These are phyloP conservation scores for Lipomyces anomalus DNA, from an alignment of 805 yeast genomes.

Conservation along the genomic window DNA sequence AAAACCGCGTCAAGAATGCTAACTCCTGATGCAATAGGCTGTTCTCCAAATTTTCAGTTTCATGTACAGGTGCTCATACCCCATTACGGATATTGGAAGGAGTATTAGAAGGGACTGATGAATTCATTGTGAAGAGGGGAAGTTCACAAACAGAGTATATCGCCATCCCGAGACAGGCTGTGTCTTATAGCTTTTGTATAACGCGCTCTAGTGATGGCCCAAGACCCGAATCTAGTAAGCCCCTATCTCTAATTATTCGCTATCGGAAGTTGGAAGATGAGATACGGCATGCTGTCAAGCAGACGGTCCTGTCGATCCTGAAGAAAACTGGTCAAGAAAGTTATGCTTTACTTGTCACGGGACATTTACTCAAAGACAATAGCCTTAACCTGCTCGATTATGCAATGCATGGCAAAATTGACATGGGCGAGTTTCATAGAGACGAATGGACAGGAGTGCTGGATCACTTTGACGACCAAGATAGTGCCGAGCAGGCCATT, in stretches of 20 bases:
- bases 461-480: conserved; percentile 6
- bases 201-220: conserved; percentile 18
- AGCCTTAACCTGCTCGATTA: conserved; percentile 10
- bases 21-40: too few relatives aligned
- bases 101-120: conserved; percentile 35
- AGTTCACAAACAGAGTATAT: conserved; percentile 34
- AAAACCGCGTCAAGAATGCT: too few relatives aligned
- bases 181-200: conserved; percentile 55
- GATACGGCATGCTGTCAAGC: conserved; percentile 22
- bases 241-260: conserved; percentile 30
- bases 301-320: conserved; percentile 7
- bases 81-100: conserved; percentile 54
- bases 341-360: conserved; percentile 6
- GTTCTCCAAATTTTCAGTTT: conserved; percentile 64
- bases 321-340: neutral
- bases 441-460: conserved; percentile 11
- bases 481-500: conserved; percentile 3
- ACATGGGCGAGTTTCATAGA: conserved; percentile 6
- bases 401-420: conserved; percentile 13
- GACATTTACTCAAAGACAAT: conserved; percentile 7
- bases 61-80: conserved; percentile 45
- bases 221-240: neutral
- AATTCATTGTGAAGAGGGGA: conserved; percentile 27
- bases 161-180: conserved; percentile 67
- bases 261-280: conserved; percentile 28